These are phyloP conservation scores for Pichia terricola DNA, from an alignment of 1,139 yeast genomes.

Conservation along the genomic window DNA sequence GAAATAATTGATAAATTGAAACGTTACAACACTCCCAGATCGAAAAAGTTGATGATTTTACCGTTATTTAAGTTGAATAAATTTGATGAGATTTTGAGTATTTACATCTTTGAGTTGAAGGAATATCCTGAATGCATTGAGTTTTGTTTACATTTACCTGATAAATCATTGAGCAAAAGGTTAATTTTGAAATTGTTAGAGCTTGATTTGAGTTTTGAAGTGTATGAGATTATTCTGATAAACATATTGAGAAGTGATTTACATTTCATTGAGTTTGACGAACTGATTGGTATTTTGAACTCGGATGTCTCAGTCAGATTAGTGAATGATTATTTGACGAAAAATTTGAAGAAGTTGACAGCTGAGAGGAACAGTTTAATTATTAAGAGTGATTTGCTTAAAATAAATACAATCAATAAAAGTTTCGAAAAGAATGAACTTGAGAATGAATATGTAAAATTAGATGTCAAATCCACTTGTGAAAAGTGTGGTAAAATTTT, in stretches of 20 bases:
- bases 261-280: conserved; percentile 39
- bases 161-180: conserved; percentile 11
- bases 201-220: conserved; percentile 11
- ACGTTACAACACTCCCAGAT: neutral
- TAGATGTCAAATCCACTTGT: conserved; percentile 40
- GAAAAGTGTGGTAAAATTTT: conserved; percentile 49
- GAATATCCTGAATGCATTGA: conserved; percentile 50
- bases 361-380: conserved; percentile 20
- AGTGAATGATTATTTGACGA: conserved; percentile 36
- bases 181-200: conserved; percentile 16
- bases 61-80: conserved; percentile 52
- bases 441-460: conserved; percentile 30
- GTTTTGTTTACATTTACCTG: conserved; percentile 35
- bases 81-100: conserved; percentile 56
- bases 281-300: conserved; percentile 46
- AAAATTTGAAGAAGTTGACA: conserved; percentile 35
- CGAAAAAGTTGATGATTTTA: conserved; percentile 39
- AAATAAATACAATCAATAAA: conserved; percentile 24
- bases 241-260: conserved; percentile 30
- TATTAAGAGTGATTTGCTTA: conserved; percentile 28
- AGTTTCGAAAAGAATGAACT: conserved; percentile 23
- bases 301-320: conserved; percentile 35
- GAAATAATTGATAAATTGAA: conserved; percentile 21
- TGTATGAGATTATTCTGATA: conserved; percentile 11
- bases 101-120: conserved; percentile 48